Conservation (phyloP, 148 eudicot genomes). For the Rhododendron vialii region DNA sequence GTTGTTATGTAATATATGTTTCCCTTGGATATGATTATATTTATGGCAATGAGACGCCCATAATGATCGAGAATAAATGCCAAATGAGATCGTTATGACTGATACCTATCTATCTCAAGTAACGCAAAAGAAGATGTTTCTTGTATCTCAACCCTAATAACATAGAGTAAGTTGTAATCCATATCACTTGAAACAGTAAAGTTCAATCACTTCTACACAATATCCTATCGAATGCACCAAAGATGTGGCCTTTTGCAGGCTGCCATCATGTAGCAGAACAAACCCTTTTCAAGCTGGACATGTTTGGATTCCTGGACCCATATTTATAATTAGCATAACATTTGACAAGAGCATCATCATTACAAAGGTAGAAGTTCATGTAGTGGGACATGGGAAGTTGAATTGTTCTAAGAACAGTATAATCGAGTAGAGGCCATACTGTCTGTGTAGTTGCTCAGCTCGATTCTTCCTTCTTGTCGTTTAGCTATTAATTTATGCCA, state of each 20-base stretch:
- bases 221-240: not conserved
- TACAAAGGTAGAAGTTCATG: not conserved
- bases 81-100: not conserved
- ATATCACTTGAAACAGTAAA: not conserved
- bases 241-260: not conserved
- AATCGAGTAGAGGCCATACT: not conserved
- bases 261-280: not conserved
- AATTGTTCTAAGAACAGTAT: not conserved
- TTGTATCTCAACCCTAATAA: not conserved
- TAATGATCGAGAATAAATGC: not conserved
- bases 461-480: not conserved
- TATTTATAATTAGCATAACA: not conserved
- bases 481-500: not conserved
- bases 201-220: not conserved
- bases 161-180: not conserved
- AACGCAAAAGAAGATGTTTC: not conserved
- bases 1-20: not conserved
- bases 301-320: conserved; percentile 1
- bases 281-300: not conserved
- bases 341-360: not conserved
- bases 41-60: not conserved
- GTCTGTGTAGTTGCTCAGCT: not conserved
- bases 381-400: not conserved
- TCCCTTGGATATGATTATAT: not conserved
- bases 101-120: not conserved